Percentiles rank a stretch among this genome's conserved stretches.
Conservation (phyloP, 495 filamentous ascomycete species). For the Podospora didyma region DNA sequence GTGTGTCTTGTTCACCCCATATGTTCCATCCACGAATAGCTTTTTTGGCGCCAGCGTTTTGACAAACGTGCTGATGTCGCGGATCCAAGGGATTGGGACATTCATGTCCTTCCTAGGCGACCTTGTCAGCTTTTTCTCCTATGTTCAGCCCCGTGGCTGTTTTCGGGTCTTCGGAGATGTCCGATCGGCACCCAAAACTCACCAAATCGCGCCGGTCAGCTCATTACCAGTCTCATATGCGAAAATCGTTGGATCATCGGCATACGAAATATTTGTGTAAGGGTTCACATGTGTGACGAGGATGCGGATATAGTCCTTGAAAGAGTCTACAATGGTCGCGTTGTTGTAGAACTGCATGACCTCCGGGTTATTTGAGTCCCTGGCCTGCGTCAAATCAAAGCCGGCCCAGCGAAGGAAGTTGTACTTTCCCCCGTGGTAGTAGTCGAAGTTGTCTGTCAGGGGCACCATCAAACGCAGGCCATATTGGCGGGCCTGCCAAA, state of each 20-base stretch:
- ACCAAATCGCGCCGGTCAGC: slow-evolving; percentile 43
- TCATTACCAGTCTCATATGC: slow-evolving; percentile 56
- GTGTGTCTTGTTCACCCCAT: slow-evolving; percentile 50
- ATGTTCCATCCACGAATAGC: slow-evolving; percentile 51
- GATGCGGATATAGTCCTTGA: slow-evolving; percentile 50
- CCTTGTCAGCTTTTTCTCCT: neutral
- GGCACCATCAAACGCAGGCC: slow-evolving; percentile 48
- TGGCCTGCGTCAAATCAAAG: slow-evolving; percentile 39
- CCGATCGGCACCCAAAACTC: slow-evolving; percentile 18
- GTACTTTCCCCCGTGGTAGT: slow-evolving; percentile 58
- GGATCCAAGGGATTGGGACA: slow-evolving; percentile 45
- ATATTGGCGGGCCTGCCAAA: slow-evolving; percentile 48
- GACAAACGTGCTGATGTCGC: slow-evolving; percentile 44
- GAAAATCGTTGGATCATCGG: slow-evolving; percentile 54
- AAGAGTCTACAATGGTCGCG: slow-evolving; percentile 37
- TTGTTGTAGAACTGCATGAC: slow-evolving; percentile 54
- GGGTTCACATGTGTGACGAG: slow-evolving; percentile 49
- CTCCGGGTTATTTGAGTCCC: slow-evolving; percentile 33
- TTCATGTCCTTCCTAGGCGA: slow-evolving; percentile 29
- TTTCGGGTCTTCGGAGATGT: neutral
- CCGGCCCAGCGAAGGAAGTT: slow-evolving; percentile 51
- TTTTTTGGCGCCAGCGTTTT: slow-evolving; percentile 48
- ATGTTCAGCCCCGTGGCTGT: neutral
- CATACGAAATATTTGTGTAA: slow-evolving; percentile 52
- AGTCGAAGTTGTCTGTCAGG: slow-evolving; percentile 48